These are phyloP conservation scores for Hypoxylon sp. DNA, from an alignment of 2,329 filamentous ascomycete species.

Conservation along the genomic window DNA sequence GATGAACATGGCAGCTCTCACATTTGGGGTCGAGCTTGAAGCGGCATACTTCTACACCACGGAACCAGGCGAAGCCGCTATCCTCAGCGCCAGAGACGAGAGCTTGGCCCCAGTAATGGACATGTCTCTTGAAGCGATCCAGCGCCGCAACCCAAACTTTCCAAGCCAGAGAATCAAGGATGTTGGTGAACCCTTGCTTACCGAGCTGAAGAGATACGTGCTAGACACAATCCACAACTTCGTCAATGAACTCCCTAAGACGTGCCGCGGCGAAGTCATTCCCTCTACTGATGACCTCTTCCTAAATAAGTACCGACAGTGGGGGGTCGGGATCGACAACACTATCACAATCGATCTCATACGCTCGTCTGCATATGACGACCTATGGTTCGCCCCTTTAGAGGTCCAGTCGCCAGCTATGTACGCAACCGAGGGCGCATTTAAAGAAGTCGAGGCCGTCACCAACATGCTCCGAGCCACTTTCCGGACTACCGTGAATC, in stretches of 20 bases:
- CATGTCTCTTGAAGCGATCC: background rate
- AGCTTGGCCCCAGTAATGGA: constrained; percentile 1
- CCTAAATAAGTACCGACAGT: background rate
- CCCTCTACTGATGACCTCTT: background rate
- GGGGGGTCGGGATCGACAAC: background rate
- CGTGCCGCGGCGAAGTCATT: background rate
- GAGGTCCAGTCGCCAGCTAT: constrained; percentile 18
- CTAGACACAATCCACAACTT: background rate
- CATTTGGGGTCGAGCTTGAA: constrained; percentile 29
- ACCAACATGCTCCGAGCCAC: constrained; percentile 21
- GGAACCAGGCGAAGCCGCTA: background rate
- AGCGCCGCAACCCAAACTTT: background rate
- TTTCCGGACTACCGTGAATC: constrained; percentile 30
- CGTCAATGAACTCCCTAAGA: constrained; percentile 5
- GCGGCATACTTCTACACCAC: constrained; percentile 20
- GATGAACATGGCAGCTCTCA: constrained; percentile 4
- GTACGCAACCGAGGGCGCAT: constrained; percentile 11
- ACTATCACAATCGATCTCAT: background rate
- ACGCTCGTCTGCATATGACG: background rate
- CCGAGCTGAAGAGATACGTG: background rate
- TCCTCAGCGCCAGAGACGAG: background rate
- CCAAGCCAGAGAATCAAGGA: background rate
- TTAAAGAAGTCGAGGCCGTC: constrained; percentile 28
- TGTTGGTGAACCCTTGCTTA: background rate
- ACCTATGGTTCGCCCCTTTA: background rate